phyloP scores from a whole-genome alignment of 495 filamentous ascomycete species.

The Tuber microsphaerosporum region DNA sequence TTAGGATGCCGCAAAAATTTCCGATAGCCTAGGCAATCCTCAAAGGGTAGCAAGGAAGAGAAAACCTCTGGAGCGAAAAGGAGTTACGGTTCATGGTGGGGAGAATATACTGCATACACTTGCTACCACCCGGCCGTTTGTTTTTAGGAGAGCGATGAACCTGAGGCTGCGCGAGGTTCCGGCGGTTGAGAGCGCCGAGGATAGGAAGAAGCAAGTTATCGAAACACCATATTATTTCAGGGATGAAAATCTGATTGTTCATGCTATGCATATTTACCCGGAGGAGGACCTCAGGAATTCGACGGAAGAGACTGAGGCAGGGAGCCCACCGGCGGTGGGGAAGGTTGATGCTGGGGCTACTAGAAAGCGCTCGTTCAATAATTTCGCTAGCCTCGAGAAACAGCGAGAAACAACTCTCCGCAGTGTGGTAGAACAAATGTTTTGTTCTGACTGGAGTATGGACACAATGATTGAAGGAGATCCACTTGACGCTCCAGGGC shows the following conservation, averaged over 20 bases:
- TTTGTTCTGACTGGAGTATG: conserved; percentile 40
- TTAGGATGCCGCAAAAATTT: conserved; percentile 41
- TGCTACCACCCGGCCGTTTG: conserved; percentile 71
- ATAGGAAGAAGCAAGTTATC: not conserved
- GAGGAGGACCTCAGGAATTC: not conserved
- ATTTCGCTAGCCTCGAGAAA: conserved; percentile 9
- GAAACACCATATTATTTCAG: conserved; percentile 25
- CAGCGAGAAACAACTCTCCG: conserved; percentile 23
- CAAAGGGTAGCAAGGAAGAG: conserved; percentile 39
- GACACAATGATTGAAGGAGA: conserved; percentile 28
- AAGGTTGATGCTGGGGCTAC: not conserved
- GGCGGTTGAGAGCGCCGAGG: not conserved
- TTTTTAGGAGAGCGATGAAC: conserved; percentile 79
- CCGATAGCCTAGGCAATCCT: conserved; percentile 41
- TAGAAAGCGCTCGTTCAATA: conserved; percentile 29
- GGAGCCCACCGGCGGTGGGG: not conserved
- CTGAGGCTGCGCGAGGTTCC: conserved; percentile 59
- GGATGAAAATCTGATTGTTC: conserved; percentile 38
- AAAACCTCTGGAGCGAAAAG: conserved; percentile 31
- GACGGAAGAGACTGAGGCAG: not conserved
- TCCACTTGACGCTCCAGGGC: not conserved
- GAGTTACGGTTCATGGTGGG: conserved; percentile 66
- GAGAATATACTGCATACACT: conserved; percentile 70
- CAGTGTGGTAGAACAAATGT: conserved; percentile 35
- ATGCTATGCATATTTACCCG: conserved; percentile 32